A percentile compares a stretch with the other conserved stretches of the same genome.
These are phyloP conservation scores for Magnusiomyces fungicola DNA, from an alignment of 1,139 yeast genomes.

Conservation along the genomic window DNA sequence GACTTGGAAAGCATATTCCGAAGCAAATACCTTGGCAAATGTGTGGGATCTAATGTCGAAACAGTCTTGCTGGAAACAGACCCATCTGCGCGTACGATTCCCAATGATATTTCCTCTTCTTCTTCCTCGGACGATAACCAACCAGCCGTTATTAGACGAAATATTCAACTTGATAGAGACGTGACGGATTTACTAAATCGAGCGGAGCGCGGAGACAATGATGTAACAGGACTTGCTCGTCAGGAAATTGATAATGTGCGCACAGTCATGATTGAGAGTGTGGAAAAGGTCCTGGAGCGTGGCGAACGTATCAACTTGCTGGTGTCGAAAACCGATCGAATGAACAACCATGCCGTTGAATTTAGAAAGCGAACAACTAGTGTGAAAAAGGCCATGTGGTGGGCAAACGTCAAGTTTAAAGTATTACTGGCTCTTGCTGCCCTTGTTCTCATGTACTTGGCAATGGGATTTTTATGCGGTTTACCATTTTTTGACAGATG, in stretches of 20 bases:
- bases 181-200: conserved; percentile 19
- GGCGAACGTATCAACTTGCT: conserved; percentile 71
- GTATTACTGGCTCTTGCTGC: conserved; percentile 7
- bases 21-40: conserved; percentile 18
- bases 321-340: conserved; percentile 73
- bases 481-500: conserved; percentile 12
- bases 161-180: conserved; percentile 15
- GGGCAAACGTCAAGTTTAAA: conserved; percentile 27
- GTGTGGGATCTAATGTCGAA: conserved; percentile 15
- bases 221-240: conserved; percentile 28
- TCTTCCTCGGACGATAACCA: conserved; percentile 13
- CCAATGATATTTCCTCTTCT: conserved; percentile 15
- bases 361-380: conserved; percentile 66
- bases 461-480: conserved; percentile 14
- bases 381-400: conserved; percentile 53
- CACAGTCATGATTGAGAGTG: conserved; percentile 37
- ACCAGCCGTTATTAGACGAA: conserved; percentile 8
- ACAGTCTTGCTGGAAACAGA: conserved; percentile 6
- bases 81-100: conserved; percentile 4
- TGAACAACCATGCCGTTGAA: conserved; percentile 60
- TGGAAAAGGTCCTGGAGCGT: conserved; percentile 52
- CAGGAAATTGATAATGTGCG: conserved; percentile 36
- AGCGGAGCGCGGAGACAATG: conserved; percentile 26
- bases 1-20: conserved; percentile 26
- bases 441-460: conserved; percentile 9